Evolutionary conservation across 495 filamentous ascomycete species (phyloP).

Genomic region (Articulospora tetracladia): DNA sequence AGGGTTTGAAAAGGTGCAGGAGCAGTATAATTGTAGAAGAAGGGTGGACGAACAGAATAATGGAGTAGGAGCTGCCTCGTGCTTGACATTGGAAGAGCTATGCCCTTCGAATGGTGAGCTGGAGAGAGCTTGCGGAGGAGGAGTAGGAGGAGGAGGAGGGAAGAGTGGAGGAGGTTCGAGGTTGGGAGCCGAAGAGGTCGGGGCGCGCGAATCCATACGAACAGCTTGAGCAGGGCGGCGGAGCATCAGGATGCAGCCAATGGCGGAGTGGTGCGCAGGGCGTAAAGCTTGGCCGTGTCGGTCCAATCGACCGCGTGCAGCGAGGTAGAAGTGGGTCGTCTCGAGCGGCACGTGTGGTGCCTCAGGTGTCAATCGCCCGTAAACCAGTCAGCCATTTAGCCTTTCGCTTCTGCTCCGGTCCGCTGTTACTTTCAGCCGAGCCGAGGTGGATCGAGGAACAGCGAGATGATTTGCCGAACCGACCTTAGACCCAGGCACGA

Average conservation of each 20-base stretch:
- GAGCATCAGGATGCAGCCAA: not conserved
- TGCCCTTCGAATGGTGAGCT: conserved; percentile 19
- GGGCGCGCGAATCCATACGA: too few species aligned
- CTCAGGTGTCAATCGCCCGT: too few species aligned
- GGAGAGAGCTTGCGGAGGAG: conserved; percentile 22
- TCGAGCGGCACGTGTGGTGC: too few species aligned
- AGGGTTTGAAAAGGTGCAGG: conserved; percentile 22
- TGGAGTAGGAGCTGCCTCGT: conserved; percentile 5
- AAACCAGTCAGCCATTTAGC: too few species aligned
- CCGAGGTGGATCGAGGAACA: too few species aligned
- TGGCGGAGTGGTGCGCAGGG: not conserved
- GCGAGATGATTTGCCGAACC: too few species aligned
- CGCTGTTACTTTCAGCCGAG: too few species aligned
- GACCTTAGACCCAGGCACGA: too few species aligned
- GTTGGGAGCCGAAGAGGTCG: not conserved
- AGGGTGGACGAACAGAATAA: conserved; percentile 28
- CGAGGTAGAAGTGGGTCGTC: too few species aligned
- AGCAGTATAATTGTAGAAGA: conserved; percentile 15
- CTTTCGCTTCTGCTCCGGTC: too few species aligned
- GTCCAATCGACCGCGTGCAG: too few species aligned
- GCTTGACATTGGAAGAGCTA: conserved; percentile 4
- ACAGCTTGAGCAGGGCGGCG: not conserved
- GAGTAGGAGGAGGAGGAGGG: not conserved
- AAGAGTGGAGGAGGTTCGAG: not conserved
- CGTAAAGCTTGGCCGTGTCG: too few species aligned